phyloP scores from a whole-genome alignment of 2,329 filamentous ascomycete species.

The Monilinia aucupariae region DNA sequence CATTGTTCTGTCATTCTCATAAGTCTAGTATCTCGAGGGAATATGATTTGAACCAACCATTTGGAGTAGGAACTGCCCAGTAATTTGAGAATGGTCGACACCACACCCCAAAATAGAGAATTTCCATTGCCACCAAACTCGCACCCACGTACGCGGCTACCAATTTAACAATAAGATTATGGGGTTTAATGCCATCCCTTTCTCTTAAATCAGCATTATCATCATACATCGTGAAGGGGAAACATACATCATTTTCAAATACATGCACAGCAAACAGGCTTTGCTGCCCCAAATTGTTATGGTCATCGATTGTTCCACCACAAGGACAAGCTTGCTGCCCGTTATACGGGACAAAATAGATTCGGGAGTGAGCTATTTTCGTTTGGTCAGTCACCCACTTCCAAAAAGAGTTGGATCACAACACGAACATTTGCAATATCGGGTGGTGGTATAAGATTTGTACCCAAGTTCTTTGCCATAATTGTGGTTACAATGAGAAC shows the following conservation, averaged over 20 bases:
- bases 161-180: conserved; percentile 45
- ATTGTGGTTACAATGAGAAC: conserved; percentile 51
- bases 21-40: background rate
- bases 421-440: conserved; percentile 34
- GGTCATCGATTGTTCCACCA: conserved; percentile 58
- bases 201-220: background rate
- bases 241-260: conserved; percentile 46
- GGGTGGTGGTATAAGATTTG: conserved; percentile 52
- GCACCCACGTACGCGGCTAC: conserved; percentile 44
- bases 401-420: background rate
- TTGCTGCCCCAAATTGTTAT: conserved; percentile 54
- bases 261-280: conserved; percentile 52
- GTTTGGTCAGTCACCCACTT: background rate
- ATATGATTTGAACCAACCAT: conserved; percentile 37
- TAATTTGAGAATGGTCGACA: conserved; percentile 52
- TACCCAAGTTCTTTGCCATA: conserved; percentile 49
- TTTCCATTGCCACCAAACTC: conserved; percentile 48
- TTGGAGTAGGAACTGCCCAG: conserved; percentile 50
- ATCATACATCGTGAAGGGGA: background rate
- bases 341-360: conserved; percentile 27
- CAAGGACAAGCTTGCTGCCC: conserved; percentile 58
- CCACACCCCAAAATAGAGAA: conserved; percentile 47
- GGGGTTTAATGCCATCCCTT: conserved; percentile 21
- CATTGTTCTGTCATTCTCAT: conserved; percentile 44
- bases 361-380: conserved; percentile 40